Base-by-base conservation (phyloP, 2,329 filamentous ascomycete species). In the Verruconis gallopava region DNA sequence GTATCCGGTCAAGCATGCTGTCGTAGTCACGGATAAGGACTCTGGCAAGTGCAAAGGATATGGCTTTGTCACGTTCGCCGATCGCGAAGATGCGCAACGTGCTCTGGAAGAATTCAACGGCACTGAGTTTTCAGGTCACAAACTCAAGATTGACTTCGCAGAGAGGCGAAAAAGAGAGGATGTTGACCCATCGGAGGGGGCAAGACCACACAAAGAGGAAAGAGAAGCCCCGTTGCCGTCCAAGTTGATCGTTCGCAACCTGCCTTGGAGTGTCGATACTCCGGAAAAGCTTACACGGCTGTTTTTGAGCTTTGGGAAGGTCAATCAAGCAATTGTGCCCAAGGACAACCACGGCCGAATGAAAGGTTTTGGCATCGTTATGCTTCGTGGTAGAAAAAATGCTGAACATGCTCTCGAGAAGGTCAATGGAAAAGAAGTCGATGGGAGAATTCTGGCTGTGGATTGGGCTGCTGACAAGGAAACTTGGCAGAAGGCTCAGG, bases 391-490 rank as follows among this genome's bases (percentile, higher is more conserved):
- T 33, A 79, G 73, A 55, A 89, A 86, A 63, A 94, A 96, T 60
- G 89, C 91, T 0, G 84, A 96, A 60, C 85, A 79, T 58, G 91
- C 91, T 2, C 69, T 98, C 44, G 77, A 81, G 45, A 77, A 72
- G 17, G 68, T 96, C 50, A 98, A 96, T 61, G 91, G 89, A 45
- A 95, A 85, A 58, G 76, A 82, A 47, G 72, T 98, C 15, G 88
- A 94, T 57, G 91, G 88, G 2, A 75, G 91, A 53, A 81, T 79
- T 5, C 62, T 98, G 46, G 91, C 89, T 20, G 91, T 98, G 4
- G 91, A 98, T 63, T 98, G 85, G 85, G 89, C 93, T 21, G 86
- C 96, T 3, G 85, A 95, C 46, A 94, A 93, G 65, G 72, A 79
- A 33, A 77, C 80, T 4, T 98, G 85, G 85, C 74, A 88, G 47